phyloP scores from a whole-genome alignment of 352 stramenopile species.

The Pythium graminicola region DNA sequence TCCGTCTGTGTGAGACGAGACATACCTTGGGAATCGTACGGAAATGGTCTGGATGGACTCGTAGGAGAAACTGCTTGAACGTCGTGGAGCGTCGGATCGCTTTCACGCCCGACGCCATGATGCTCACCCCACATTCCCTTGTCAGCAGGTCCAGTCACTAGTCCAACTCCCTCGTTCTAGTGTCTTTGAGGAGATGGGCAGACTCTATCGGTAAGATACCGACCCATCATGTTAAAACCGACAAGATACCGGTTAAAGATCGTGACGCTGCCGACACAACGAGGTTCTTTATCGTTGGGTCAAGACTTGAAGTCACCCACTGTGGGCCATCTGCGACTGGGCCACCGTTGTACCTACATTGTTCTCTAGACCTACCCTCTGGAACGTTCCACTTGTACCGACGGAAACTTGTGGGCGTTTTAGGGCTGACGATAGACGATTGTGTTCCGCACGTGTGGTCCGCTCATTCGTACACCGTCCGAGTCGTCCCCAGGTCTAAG shows the following conservation, averaged over 20 bases:
- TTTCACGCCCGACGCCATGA: conserved; percentile 3
- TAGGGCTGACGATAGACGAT: conserved; percentile 20
- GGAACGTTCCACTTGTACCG: conserved; percentile 23
- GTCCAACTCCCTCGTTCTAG: background rate
- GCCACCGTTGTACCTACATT: conserved; percentile 9
- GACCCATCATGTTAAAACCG: background rate
- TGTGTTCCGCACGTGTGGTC: conserved; percentile 20
- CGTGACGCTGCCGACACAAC: too few relatives aligned
- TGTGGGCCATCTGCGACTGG: conserved; percentile 17
- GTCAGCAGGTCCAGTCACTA: too few relatives aligned
- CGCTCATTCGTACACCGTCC: conserved; percentile 21
- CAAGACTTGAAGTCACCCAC: too few relatives aligned
- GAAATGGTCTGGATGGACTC: conserved; percentile 66
- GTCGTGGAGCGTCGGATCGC: conserved; percentile 26
- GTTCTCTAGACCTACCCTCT: conserved; percentile 2
- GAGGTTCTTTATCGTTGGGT: too few relatives aligned
- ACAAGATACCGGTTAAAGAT: background rate
- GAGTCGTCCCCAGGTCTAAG: conserved; percentile 10
- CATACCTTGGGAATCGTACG: conserved; percentile 35
- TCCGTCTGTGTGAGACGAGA: background rate
- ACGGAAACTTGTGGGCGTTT: conserved; percentile 15
- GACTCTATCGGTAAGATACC: background rate
- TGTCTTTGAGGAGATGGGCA: too few relatives aligned
- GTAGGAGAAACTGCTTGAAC: conserved; percentile 69
- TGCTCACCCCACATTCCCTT: too few relatives aligned